Evolutionary conservation across 2,329 filamentous ascomycete genomes (phyloP), one percentile per base, ranked within the genome.

Genomic region (Arthrinium puccinioides): DNA sequence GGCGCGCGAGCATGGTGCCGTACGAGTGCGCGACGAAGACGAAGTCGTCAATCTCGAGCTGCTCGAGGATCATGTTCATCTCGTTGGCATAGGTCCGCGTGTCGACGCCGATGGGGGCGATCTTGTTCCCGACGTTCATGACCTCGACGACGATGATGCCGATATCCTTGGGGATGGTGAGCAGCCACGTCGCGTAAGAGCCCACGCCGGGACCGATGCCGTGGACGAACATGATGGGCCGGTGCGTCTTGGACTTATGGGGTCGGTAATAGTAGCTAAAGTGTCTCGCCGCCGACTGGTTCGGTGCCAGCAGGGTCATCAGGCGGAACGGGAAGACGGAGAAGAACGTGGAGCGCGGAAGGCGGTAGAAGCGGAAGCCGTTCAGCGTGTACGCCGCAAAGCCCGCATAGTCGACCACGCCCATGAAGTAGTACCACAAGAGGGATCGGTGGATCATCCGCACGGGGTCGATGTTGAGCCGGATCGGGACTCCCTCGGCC

Each of bases 331-430:
- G 48, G 23, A 48, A 50, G 27, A 41, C 30, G n/a, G 25, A 40
- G 39, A 49, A 38, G 24, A 49, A 48, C 11, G 40, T 43, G 3
- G 28, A 32, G 13, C 45, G 44, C 3, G 49, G 41, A 21, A 42
- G 43, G 11, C 43, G 39, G 35, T 48, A 45, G 33, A 48, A 48
- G n/a, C 26, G 29, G 37, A 44, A 49, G 6, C 46, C 48, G n/a
- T 26, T 37, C 0, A 27, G 6, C 15, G 40, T 24, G 5, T 46
- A 24, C 21, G 28, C 34, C 5, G 34, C 4, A 10, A 40, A 29
- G 11, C 42, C 25, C 1, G 28, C 9, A 3, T 28, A 3, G 27
- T 50, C 47, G 13, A 40, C 18, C 8, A 32, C 10, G 20, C 44
- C 40, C 6, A 52, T 40, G 1, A 47, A 33, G 35, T 34, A 10